These are phyloP conservation scores for Pseudogymnoascus sp. DNA, from an alignment of 2,329 filamentous ascomycete species.

Conservation along the genomic window DNA sequence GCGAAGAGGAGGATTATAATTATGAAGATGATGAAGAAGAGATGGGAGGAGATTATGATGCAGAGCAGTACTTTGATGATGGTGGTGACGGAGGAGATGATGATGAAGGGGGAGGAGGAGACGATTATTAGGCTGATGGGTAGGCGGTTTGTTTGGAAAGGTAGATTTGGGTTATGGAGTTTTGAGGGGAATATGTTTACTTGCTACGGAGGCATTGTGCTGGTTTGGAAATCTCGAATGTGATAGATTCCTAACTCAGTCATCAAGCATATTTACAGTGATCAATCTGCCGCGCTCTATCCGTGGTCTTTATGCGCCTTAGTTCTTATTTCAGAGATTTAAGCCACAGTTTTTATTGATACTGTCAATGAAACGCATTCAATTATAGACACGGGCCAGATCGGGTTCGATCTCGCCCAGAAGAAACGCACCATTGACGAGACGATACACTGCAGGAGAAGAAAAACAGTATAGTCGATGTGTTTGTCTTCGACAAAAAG, in stretches of 20 bases:
- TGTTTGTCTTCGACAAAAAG: too few relatives aligned
- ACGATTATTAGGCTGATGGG: slow-evolving; percentile 34
- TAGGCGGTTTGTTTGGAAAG: neutral
- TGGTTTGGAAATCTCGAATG: neutral
- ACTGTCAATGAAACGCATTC: too few relatives aligned
- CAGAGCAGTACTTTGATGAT: slow-evolving; percentile 56
- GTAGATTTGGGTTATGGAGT: neutral
- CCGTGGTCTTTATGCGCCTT: neutral
- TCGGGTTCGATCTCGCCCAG: neutral
- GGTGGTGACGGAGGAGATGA: slow-evolving; percentile 49
- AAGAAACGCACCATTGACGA: too few relatives aligned
- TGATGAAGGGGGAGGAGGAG: slow-evolving; percentile 47
- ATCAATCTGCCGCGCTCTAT: neutral
- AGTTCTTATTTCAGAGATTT: neutral
- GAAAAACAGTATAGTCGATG: too few relatives aligned
- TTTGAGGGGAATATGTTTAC: neutral
- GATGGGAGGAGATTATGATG: slow-evolving; percentile 55
- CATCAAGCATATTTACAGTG: neutral
- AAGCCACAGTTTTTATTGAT: neutral
- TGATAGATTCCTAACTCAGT: neutral
- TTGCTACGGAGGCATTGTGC: neutral
- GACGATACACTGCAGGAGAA: too few relatives aligned
- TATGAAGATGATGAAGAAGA: slow-evolving; percentile 54
- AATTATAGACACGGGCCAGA: too few relatives aligned
- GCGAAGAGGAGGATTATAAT: slow-evolving; percentile 44